phyloP scores from a whole-genome alignment of 179 eudicot species.

The Sideroxylon spinosum region DNA sequence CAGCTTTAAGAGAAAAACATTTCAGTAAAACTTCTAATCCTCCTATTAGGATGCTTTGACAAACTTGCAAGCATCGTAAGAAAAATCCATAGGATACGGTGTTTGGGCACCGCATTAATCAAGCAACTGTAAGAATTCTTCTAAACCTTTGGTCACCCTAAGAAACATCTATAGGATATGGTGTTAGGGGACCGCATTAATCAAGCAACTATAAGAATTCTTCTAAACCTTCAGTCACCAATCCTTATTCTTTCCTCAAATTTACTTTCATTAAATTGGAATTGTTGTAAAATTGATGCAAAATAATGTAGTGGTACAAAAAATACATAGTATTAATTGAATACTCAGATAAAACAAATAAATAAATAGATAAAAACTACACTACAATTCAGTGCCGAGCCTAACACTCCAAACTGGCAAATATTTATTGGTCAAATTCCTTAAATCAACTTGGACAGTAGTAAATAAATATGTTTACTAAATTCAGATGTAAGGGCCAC shows the following conservation, averaged over 20 bases:
- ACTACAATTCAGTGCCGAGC: neutral
- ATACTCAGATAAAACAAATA: neutral
- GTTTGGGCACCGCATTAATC: neutral
- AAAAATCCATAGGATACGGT: neutral
- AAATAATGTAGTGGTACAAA: neutral
- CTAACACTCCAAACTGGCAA: neutral
- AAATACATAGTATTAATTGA: neutral
- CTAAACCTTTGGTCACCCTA: neutral
- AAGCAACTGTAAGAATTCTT: conserved; percentile 7
- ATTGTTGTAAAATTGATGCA: neutral
- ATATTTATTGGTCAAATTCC: neutral
- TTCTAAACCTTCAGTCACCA: neutral
- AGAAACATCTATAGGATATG: neutral
- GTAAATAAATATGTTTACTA: neutral
- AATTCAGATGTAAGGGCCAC: no score
- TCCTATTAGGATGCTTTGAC: neutral
- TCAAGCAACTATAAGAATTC: conserved; percentile 5
- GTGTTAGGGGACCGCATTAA: neutral
- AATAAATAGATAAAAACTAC: neutral
- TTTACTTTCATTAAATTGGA: neutral
- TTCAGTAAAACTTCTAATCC: neutral
- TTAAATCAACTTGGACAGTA: neutral
- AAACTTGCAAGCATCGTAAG: conserved; percentile 3
- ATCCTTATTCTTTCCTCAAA: neutral
- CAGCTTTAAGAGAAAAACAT: neutral